Evolutionary conservation across 345 rosid genomes (phyloP).

Genomic region (Cardamine chenopodiifolia): DNA sequence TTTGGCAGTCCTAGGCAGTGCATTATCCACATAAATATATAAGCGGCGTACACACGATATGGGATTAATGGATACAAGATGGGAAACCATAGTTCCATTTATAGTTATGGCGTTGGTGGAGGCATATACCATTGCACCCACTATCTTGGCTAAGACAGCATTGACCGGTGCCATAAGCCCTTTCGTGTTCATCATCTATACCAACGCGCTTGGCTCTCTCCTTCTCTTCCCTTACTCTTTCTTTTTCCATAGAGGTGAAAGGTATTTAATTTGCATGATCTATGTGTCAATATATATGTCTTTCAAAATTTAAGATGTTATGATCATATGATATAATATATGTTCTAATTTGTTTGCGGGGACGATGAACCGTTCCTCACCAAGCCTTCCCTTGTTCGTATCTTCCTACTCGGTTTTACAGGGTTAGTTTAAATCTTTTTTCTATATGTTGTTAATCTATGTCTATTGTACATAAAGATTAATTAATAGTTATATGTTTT

Average conservation of each 20-base stretch:
- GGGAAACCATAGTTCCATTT: slow-evolving; percentile 52
- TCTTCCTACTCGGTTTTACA: slow-evolving; percentile 42
- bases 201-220: slow-evolving; percentile 61
- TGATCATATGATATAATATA: not conserved
- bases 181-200: slow-evolving; percentile 70
- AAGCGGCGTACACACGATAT: not conserved
- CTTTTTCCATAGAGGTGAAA: slow-evolving; percentile 59
- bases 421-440: slow-evolving; percentile 33
- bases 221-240: slow-evolving; percentile 69
- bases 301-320: not conserved
- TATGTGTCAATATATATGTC: not conserved
- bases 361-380: slow-evolving; percentile 37
- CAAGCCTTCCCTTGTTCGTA: slow-evolving; percentile 39
- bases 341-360: not conserved
- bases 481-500: not conserved
- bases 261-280: slow-evolving; percentile 38
- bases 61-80: slow-evolving; percentile 36
- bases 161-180: slow-evolving; percentile 72
- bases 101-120: slow-evolving; percentile 63
- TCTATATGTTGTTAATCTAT: not conserved
- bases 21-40: slow-evolving; percentile 1
- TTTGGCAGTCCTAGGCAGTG: slow-evolving; percentile 1
- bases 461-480: not conserved
- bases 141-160: slow-evolving; percentile 67
- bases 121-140: slow-evolving; percentile 68